Evolutionary conservation across 805 yeast species (phyloP).

Genomic region (Wickerhamiella occidentalis): DNA sequence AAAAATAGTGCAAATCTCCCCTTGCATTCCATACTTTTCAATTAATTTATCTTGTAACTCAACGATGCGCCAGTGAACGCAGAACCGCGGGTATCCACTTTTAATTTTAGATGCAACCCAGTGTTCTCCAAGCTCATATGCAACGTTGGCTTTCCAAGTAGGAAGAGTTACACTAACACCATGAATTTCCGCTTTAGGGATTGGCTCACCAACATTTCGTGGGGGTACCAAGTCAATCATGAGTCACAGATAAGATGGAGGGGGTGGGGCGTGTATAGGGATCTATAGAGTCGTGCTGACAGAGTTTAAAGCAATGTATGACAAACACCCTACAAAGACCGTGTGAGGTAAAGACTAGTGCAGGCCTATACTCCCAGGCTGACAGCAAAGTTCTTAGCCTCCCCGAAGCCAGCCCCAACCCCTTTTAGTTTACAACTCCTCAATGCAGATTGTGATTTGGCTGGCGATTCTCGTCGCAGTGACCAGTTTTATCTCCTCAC

Average conservation of each 20-base stretch:
- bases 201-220: constrained; percentile 60
- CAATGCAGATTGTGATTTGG: constrained; percentile 7
- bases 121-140: constrained; percentile 80
- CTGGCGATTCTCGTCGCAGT: constrained; percentile 8
- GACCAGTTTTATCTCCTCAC: not conserved
- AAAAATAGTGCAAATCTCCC: constrained; percentile 63
- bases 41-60: constrained; percentile 30
- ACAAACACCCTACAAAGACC: not conserved
- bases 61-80: constrained; percentile 29
- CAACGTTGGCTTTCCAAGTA: constrained; percentile 87
- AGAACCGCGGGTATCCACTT: constrained; percentile 75
- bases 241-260: constrained; percentile 2
- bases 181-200: constrained; percentile 81
- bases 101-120: constrained; percentile 68
- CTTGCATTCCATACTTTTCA: constrained; percentile 63
- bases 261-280: no score
- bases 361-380: not conserved
- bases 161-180: constrained; percentile 94
- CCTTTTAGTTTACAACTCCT: no score
- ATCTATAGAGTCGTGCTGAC: not conserved
- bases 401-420: not conserved
- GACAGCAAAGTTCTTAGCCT: not conserved
- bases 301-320: not conserved
- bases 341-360: no score
- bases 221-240: constrained; percentile 23